Evolutionary conservation across 352 stramenopile species (phyloP).

Genomic region (Pythium guiyangense): DNA sequence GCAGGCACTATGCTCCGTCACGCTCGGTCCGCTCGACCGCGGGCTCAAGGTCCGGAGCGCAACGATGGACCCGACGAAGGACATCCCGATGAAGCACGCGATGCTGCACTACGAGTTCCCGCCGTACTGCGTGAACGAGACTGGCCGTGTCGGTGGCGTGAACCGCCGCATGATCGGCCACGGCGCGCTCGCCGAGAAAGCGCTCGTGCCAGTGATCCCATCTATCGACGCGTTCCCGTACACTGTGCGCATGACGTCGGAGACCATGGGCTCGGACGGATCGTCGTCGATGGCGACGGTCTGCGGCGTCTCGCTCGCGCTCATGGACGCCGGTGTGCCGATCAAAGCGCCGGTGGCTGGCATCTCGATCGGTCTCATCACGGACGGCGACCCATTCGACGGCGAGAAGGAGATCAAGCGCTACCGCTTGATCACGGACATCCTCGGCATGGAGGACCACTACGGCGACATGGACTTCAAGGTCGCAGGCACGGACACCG

Average conservation of each 20-base stretch:
- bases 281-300: slow-evolving; percentile 96
- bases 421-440: slow-evolving; percentile 95
- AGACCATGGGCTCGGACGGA: slow-evolving; percentile 94
- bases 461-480: slow-evolving; percentile 99
- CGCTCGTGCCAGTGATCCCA: slow-evolving; percentile 91
- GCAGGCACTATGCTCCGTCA: slow-evolving; percentile 88
- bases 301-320: slow-evolving; percentile 93
- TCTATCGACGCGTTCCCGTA: slow-evolving; percentile 93
- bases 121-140: slow-evolving; percentile 96
- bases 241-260: slow-evolving; percentile 94
- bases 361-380: slow-evolving; percentile 93
- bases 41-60: slow-evolving; percentile 65
- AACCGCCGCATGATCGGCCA: slow-evolving; percentile 96
- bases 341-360: slow-evolving; percentile 92
- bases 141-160: slow-evolving; percentile 76
- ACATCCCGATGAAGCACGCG: slow-evolving; percentile 57
- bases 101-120: slow-evolving; percentile 99
- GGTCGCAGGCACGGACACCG: slow-evolving; percentile 84
- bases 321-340: slow-evolving; percentile 97
- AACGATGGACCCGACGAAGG: slow-evolving; percentile 36
- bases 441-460: slow-evolving; percentile 96
- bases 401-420: slow-evolving; percentile 59
- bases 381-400: slow-evolving; percentile 61
- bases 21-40: slow-evolving; percentile 75
- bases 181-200: slow-evolving; percentile 96